phyloP scores from a whole-genome alignment of 2,329 filamentous ascomycete species.

The Simplicillium sp. region DNA sequence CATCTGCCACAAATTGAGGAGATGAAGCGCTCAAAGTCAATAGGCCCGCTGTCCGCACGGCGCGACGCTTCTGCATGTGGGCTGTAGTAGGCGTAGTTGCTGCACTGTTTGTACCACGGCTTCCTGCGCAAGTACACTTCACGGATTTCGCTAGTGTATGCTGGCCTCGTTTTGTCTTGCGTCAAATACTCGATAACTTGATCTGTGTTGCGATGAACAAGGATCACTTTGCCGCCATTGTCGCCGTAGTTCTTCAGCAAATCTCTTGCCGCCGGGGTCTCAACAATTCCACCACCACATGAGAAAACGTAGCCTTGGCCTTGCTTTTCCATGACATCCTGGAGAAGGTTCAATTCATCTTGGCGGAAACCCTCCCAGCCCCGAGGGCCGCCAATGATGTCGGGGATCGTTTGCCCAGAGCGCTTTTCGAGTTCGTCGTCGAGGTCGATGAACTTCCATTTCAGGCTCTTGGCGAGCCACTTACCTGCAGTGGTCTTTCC shows the following conservation, averaged over 20 bases:
- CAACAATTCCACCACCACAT: constrained; percentile 88
- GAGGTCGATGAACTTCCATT: constrained; percentile 73
- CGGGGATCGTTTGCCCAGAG: constrained; percentile 68
- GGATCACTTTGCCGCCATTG: constrained; percentile 71
- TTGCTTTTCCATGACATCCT: constrained; percentile 64
- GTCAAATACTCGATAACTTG: constrained; percentile 83
- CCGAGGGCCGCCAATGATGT: constrained; percentile 61
- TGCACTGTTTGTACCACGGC: constrained; percentile 85
- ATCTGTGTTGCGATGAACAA: constrained; percentile 80
- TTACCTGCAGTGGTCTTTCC: constrained; percentile 90
- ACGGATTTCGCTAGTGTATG: constrained; percentile 87
- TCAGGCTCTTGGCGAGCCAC: constrained; percentile 71
- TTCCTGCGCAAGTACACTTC: constrained; percentile 83
- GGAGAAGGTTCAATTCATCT: constrained; percentile 67
- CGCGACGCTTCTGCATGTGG: constrained; percentile 40
- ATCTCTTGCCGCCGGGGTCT: constrained; percentile 69
- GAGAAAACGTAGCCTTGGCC: constrained; percentile 75
- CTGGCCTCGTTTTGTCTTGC: constrained; percentile 81
- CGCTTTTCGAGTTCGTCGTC: constrained; percentile 77
- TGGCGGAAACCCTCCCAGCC: constrained; percentile 87
- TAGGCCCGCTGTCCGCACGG: constrained; percentile 16
- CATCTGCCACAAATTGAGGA: constrained; percentile 25
- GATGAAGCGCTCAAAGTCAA: constrained; percentile 27
- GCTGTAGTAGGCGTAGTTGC: constrained; percentile 89
- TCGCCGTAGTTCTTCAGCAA: constrained; percentile 65